Percentiles rank a stretch among this genome's conserved stretches.
phyloP scores from a whole-genome alignment of 768 basidiomycete genomes.

The Dentipellis sp. region DNA sequence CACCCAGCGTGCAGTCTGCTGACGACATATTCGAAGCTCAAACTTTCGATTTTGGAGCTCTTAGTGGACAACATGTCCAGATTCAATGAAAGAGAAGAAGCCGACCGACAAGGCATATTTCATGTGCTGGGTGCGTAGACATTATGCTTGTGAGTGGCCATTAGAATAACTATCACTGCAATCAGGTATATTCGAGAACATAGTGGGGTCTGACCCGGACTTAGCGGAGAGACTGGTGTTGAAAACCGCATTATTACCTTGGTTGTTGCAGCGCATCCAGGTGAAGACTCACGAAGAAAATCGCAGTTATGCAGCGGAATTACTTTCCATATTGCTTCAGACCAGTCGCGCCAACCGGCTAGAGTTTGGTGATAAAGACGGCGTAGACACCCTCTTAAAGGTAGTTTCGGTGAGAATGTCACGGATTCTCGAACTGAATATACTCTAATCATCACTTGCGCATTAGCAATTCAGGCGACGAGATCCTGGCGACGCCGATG shows the following conservation, averaged over 20 bases:
- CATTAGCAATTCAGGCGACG: conserved; percentile 76
- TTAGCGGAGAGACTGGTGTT: conserved; percentile 61
- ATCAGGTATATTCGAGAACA: conserved; percentile 86
- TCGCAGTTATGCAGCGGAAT: conserved; percentile 85
- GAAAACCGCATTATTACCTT: conserved; percentile 67
- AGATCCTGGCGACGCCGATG: conserved; percentile 82
- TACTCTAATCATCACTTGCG: conserved; percentile 5
- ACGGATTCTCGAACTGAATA: too few species aligned
- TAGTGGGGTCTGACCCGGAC: conserved; percentile 76
- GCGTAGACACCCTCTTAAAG: conserved; percentile 68
- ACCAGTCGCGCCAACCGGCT: conserved; percentile 59
- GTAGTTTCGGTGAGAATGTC: conserved; percentile 62
- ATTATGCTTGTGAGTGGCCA: not conserved
- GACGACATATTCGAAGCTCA: conserved; percentile 40
- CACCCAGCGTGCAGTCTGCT: not conserved
- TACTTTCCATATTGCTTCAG: conserved; percentile 87
- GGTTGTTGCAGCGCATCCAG: conserved; percentile 73
- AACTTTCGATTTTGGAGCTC: conserved; percentile 77
- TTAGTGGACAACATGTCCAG: conserved; percentile 84
- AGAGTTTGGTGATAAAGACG: conserved; percentile 61
- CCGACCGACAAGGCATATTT: conserved; percentile 87
- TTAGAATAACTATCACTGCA: not conserved
- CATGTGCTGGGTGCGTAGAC: conserved; percentile 66
- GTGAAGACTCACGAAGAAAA: conserved; percentile 79
- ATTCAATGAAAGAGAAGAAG: conserved; percentile 85